Percentiles rank a stretch among this genome's conserved stretches.
Conservation (phyloP, 1,284 basidiomycete species). For the Microbotryomycetes sp. region DNA sequence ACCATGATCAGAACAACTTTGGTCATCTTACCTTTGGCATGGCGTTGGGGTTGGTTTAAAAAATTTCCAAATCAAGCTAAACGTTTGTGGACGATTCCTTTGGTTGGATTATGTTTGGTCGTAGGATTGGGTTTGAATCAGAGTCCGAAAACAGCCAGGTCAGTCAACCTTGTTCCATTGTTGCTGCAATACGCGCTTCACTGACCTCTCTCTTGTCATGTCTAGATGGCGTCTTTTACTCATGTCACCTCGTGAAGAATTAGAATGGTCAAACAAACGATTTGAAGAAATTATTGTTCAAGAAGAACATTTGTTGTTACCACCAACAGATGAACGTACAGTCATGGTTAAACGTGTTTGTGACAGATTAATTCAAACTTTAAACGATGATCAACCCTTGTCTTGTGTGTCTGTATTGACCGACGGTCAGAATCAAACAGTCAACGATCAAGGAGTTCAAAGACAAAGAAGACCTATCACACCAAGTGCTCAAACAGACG, state of each 20-base stretch:
- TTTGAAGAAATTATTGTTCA: slow-evolving; percentile 45
- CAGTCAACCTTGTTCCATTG: too few species aligned
- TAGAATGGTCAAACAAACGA: slow-evolving; percentile 48
- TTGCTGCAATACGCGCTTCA: too few species aligned
- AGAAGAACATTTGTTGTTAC: slow-evolving; percentile 46
- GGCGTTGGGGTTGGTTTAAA: slow-evolving; percentile 34
- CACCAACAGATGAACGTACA: slow-evolving; percentile 43
- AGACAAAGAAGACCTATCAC: slow-evolving; percentile 23
- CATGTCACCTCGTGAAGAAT: slow-evolving; percentile 50
- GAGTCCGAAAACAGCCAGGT: slow-evolving; percentile 43
- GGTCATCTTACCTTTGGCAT: slow-evolving; percentile 49
- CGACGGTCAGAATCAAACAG: slow-evolving; percentile 21
- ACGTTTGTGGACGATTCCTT: slow-evolving; percentile 25
- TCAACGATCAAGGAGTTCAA: slow-evolving; percentile 37
- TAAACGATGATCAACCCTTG: slow-evolving; percentile 44
- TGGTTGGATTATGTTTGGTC: slow-evolving; percentile 44
- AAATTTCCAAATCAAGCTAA: slow-evolving; percentile 23
- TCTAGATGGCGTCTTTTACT: slow-evolving; percentile 49
- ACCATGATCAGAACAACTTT: slow-evolving; percentile 45
- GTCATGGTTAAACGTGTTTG: slow-evolving; percentile 40
- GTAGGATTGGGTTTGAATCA: slow-evolving; percentile 50
- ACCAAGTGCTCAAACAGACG: slow-evolving; percentile 44
- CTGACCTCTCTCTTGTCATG: too few species aligned
- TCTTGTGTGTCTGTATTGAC: slow-evolving; percentile 43
- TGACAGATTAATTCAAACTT: slow-evolving; percentile 37